phyloP scores from a whole-genome alignment of 2,329 filamentous ascomycete species.

The Fusarium floridanum region DNA sequence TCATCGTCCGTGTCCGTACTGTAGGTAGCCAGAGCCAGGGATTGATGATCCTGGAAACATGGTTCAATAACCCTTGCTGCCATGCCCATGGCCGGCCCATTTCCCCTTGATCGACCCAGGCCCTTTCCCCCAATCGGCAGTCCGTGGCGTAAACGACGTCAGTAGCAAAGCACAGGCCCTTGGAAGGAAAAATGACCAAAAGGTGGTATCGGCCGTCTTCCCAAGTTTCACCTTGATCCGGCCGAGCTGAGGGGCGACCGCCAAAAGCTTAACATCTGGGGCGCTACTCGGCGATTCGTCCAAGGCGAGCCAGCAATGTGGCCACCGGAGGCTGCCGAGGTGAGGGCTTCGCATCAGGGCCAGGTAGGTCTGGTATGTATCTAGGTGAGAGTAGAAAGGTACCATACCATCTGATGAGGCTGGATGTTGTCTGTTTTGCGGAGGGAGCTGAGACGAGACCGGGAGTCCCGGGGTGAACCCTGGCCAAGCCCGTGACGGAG shows the following conservation, averaged over 20 bases:
- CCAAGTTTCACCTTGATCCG: constrained; percentile 35
- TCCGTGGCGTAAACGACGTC: constrained; percentile 40
- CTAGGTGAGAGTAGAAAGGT: background rate
- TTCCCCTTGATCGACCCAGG: constrained; percentile 43
- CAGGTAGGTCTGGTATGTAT: constrained; percentile 8
- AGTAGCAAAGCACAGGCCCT: constrained; percentile 27
- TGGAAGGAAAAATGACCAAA: constrained; percentile 1
- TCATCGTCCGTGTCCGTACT: constrained; percentile 31
- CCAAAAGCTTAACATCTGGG: constrained; percentile 38
- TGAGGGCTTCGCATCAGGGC: constrained; percentile 4
- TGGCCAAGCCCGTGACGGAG: constrained; percentile 30
- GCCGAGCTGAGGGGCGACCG: constrained; percentile 27
- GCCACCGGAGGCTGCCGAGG: constrained; percentile 35
- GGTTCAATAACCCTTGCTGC: constrained; percentile 28
- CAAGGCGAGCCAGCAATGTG: constrained; percentile 26
- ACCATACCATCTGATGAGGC: constrained; percentile 28
- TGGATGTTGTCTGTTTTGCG: constrained; percentile 33
- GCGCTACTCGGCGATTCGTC: constrained; percentile 28
- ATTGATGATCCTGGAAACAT: constrained; percentile 29
- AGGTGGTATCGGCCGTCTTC: constrained; percentile 18
- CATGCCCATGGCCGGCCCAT: constrained; percentile 22
- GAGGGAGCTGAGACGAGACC: constrained; percentile 32
- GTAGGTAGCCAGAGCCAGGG: background rate
- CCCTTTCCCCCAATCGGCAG: constrained; percentile 41
- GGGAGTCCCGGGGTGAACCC: constrained; percentile 39